phyloP scores from a whole-genome alignment of 768 basidiomycete genomes.

The Tulasnella calospora region DNA sequence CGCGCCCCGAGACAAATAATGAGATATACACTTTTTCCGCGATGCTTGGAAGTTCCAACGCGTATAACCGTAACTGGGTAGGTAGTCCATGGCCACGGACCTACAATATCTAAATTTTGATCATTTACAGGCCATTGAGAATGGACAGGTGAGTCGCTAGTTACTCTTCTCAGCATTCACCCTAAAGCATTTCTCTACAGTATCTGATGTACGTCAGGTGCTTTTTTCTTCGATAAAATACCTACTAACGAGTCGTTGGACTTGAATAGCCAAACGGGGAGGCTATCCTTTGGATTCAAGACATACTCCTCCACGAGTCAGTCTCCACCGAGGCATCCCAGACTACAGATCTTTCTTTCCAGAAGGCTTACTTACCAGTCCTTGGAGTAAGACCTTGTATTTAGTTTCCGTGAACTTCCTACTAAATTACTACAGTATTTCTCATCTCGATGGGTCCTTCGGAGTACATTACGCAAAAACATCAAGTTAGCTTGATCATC shows the following conservation, averaged over 20 bases:
- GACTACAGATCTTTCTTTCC: slow-evolving; percentile 49
- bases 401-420: not conserved
- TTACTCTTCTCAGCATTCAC: not conserved
- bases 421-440: slow-evolving; percentile 44
- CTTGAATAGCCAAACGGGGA: slow-evolving; percentile 40
- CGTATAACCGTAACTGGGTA: slow-evolving; percentile 32
- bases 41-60: slow-evolving; percentile 28
- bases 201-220: slow-evolving; percentile 38
- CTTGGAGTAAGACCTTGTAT: slow-evolving; percentile 41
- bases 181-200: slow-evolving; percentile 32
- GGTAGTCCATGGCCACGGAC: slow-evolving; percentile 31
- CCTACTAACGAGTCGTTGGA: not conserved
- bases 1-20: slow-evolving; percentile 41
- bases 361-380: slow-evolving; percentile 51
- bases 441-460: slow-evolving; percentile 36
- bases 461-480: not conserved
- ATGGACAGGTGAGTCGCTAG: slow-evolving; percentile 45
- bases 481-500: not conserved
- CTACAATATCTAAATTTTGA: slow-evolving; percentile 28
- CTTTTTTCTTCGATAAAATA: not conserved
- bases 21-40: slow-evolving; percentile 47
- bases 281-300: slow-evolving; percentile 47
- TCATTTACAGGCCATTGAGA: slow-evolving; percentile 40
- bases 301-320: slow-evolving; percentile 46
- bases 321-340: slow-evolving; percentile 43